Percentiles rank a stretch among this genome's conserved stretches.
phyloP scores from a whole-genome alignment of 2,329 filamentous ascomycete species.

The Fusarium scirpi region DNA sequence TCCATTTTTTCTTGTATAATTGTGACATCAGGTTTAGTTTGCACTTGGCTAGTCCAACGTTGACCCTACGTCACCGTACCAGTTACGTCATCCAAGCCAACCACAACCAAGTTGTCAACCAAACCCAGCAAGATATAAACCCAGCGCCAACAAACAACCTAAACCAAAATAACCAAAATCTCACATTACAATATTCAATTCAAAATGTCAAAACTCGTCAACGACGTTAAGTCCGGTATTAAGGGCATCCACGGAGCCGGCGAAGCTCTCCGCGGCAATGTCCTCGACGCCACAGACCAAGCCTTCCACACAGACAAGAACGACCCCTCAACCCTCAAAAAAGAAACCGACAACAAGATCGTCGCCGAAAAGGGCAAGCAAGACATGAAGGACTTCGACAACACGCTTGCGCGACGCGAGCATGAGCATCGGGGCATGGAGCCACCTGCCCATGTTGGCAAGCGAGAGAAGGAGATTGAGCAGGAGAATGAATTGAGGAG shows the following conservation, averaged over 20 bases:
- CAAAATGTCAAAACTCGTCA: slow-evolving; percentile 38
- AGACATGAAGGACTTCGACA: slow-evolving; percentile 30
- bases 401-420: slow-evolving; percentile 39
- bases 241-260: slow-evolving; percentile 43
- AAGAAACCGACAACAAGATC: slow-evolving; percentile 10
- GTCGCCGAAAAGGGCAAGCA: slow-evolving; percentile 37
- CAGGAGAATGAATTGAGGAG: neutral
- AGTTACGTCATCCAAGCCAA: slow-evolving; percentile 2
- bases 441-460: slow-evolving; percentile 10
- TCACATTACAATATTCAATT: neutral
- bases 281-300: slow-evolving; percentile 39
- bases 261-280: slow-evolving; percentile 38
- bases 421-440: slow-evolving; percentile 29
- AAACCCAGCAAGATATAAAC: neutral
- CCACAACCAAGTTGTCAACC: neutral
- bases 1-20: neutral
- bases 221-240: slow-evolving; percentile 43
- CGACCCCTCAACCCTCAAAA: slow-evolving; percentile 20
- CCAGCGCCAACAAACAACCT: neutral
- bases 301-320: slow-evolving; percentile 34
- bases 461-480: slow-evolving; percentile 1
- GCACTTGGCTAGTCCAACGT: neutral
- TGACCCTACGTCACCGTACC: neutral
- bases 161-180: neutral
- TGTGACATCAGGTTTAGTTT: neutral